Evolutionary conservation across 2,329 filamentous ascomycete species (phyloP).

Genomic region (Chalaropsis thielavioides): DNA sequence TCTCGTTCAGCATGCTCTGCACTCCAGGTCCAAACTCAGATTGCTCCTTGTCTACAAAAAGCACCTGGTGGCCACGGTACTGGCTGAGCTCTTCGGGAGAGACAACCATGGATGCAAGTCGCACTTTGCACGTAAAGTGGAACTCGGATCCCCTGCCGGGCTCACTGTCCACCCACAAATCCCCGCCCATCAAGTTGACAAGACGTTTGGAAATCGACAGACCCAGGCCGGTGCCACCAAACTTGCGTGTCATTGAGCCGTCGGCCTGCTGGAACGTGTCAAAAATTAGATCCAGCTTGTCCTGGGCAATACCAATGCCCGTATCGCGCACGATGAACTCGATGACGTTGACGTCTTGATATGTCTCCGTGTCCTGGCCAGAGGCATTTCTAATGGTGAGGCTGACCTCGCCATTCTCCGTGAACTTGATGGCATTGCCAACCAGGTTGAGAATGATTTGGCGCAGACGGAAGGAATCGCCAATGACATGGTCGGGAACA

Average conservation of each 20-base stretch:
- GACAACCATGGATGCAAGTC: constrained; percentile 66
- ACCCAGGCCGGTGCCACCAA: constrained; percentile 86
- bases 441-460: constrained; percentile 97
- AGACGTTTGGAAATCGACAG: constrained; percentile 90
- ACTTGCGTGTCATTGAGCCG: constrained; percentile 88
- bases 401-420: constrained; percentile 89
- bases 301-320: constrained; percentile 86
- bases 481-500: constrained; percentile 87
- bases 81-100: constrained; percentile 66
- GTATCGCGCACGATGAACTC: constrained; percentile 94
- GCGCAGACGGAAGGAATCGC: constrained; percentile 87
- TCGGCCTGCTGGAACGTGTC: constrained; percentile 98
- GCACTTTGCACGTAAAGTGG: constrained; percentile 89
- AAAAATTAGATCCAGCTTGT: constrained; percentile 94
- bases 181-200: constrained; percentile 90
- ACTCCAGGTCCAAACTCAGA: constrained; percentile 67
- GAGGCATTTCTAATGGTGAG: constrained; percentile 55
- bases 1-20: constrained; percentile 57
- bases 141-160: constrained; percentile 87
- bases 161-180: constrained; percentile 89
- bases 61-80: constrained; percentile 83
- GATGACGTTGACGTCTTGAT: constrained; percentile 65
- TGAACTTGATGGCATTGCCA: constrained; percentile 98
- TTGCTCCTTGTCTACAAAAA: constrained; percentile 86
- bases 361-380: constrained; percentile 41